Evolutionary conservation across 2,329 filamentous ascomycete genomes (phyloP).

Genomic region (Apiospora koreana): DNA sequence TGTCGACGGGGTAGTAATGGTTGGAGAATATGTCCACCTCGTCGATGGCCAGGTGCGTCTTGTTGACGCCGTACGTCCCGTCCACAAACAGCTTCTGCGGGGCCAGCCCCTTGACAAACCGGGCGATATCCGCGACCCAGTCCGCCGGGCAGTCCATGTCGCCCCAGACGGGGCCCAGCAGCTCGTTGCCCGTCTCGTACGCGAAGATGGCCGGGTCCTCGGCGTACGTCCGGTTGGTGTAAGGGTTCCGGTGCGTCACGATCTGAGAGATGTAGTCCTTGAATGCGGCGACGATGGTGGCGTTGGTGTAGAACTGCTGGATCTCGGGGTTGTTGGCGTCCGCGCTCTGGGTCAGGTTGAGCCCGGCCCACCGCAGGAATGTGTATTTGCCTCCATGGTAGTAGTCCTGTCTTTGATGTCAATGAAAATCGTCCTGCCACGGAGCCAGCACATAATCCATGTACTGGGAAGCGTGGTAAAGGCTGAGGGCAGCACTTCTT

Average conservation of each 20-base stretch:
- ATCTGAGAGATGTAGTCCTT: conserved; percentile 46
- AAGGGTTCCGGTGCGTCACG: conserved; percentile 46
- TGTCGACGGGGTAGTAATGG: conserved; percentile 47
- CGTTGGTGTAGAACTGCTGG: conserved; percentile 48
- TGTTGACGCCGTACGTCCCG: conserved; percentile 50
- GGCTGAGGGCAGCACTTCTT: background rate
- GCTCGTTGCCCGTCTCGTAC: conserved; percentile 51
- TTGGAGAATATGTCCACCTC: conserved; percentile 49
- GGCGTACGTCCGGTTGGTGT: conserved; percentile 47
- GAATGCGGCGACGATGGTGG: conserved; percentile 42
- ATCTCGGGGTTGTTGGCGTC: conserved; percentile 36
- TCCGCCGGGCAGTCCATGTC: conserved; percentile 43
- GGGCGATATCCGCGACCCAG: conserved; percentile 45
- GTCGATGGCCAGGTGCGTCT: conserved; percentile 40
- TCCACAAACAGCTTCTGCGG: conserved; percentile 47
- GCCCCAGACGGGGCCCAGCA: conserved; percentile 43
- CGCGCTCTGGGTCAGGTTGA: conserved; percentile 40
- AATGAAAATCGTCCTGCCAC: background rate
- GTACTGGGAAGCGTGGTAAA: background rate
- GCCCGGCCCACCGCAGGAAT: conserved; percentile 47
- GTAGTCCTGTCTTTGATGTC: conserved; percentile 37
- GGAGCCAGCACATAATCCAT: background rate
- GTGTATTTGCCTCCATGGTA: conserved; percentile 52
- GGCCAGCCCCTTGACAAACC: conserved; percentile 43
- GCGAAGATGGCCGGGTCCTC: conserved; percentile 52